Evolutionary conservation across 148 eudicot species (phyloP).

Genomic region (Vaccinium macrocarpon): DNA sequence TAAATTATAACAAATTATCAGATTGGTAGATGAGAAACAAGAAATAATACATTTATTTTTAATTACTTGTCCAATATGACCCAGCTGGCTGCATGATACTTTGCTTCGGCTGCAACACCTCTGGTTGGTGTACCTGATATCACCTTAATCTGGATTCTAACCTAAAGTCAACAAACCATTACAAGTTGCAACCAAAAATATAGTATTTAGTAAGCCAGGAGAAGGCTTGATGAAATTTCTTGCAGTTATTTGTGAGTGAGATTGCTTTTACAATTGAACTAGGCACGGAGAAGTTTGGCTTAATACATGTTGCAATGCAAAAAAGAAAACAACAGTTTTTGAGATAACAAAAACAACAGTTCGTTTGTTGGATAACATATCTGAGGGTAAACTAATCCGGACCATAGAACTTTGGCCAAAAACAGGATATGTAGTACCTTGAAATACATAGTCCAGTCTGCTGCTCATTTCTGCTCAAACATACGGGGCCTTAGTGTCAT

Average conservation of each 20-base stretch:
- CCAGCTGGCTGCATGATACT: conserved; percentile 71
- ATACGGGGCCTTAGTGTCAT: background rate
- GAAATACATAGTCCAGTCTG: background rate
- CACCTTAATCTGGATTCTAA: conserved; percentile 76
- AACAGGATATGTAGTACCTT: background rate
- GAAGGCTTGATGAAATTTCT: background rate
- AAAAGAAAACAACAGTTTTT: background rate
- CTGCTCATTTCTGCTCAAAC: background rate
- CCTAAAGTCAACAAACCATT: conserved; percentile 39
- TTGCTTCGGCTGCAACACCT: conserved; percentile 83
- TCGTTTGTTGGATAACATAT: background rate
- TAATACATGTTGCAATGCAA: too few relatives aligned
- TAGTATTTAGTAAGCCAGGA: background rate
- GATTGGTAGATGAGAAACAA: conserved; percentile 32
- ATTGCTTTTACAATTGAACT: too few relatives aligned
- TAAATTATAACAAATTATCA: too few relatives aligned
- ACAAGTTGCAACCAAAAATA: background rate
- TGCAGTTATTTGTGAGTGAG: background rate
- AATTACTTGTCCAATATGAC: conserved; percentile 98
- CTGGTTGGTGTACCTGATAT: conserved; percentile 62
- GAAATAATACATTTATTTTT: conserved; percentile 63
- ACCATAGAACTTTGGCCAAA: background rate
- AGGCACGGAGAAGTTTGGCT: background rate
- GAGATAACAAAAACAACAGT: too few relatives aligned
- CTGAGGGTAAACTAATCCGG: background rate